Conservation (phyloP, 352 stramenopile species). For the Phytophthora melonis region DNA sequence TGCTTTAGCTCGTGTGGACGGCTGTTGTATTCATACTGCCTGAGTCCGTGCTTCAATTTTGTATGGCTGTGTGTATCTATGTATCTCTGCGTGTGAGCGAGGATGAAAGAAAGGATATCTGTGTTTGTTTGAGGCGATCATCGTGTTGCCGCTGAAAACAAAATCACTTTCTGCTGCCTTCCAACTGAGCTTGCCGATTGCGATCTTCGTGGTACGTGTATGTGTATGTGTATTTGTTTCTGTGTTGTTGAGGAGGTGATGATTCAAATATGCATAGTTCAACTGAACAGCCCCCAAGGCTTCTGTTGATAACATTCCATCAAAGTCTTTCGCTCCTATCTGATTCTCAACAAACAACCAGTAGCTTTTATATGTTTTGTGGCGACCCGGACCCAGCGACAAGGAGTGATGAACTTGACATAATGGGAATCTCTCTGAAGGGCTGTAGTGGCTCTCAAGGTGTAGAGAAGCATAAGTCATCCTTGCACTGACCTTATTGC, state of each 20-base stretch:
- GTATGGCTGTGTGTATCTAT: slow-evolving; percentile 2
- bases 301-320: slow-evolving; percentile 71
- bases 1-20: slow-evolving; percentile 78
- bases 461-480: slow-evolving; percentile 77
- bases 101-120: slow-evolving; percentile 88
- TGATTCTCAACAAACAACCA: slow-evolving; percentile 59
- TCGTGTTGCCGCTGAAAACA: slow-evolving; percentile 67
- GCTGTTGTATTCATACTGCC: slow-evolving; percentile 87
- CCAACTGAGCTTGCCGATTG: slow-evolving; percentile 76
- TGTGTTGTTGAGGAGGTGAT: slow-evolving; percentile 60
- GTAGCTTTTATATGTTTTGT: slow-evolving; percentile 5
- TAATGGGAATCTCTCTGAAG: slow-evolving; percentile 88
- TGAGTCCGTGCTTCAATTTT: slow-evolving; percentile 53
- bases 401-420: slow-evolving; percentile 83
- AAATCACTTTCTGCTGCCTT: slow-evolving; percentile 90
- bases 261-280: slow-evolving; percentile 84
- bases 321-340: slow-evolving; percentile 90
- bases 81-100: slow-evolving; percentile 41
- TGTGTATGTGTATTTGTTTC: slow-evolving; percentile 10
- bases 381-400: slow-evolving; percentile 17
- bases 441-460: slow-evolving; percentile 39
- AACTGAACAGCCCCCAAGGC: slow-evolving; percentile 69
- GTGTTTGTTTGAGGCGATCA: slow-evolving; percentile 71
- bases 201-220: not conserved
- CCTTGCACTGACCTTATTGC: slow-evolving; percentile 78